Percentiles rank a stretch among this genome's conserved stretches.
Conservation (phyloP, 805 yeast genomes). For the Candida awuae region DNA sequence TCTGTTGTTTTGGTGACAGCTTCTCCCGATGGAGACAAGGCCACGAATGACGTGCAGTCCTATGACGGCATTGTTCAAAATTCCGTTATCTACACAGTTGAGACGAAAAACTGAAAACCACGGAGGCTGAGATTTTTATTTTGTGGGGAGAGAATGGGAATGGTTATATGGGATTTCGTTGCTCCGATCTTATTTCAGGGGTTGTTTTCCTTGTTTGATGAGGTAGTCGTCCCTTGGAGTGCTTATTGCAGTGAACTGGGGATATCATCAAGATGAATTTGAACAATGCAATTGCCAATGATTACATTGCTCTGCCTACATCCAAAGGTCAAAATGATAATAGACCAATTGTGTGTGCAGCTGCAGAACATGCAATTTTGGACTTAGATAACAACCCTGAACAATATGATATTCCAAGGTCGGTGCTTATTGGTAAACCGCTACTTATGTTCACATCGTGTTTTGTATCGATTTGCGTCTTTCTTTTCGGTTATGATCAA, state of each 20-base stretch:
- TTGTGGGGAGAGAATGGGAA: too few species aligned
- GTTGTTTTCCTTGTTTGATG: too few species aligned
- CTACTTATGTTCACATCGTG: conserved; percentile 38
- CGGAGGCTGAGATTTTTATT: too few species aligned
- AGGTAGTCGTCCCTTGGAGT: too few species aligned
- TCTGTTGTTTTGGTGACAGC: conserved; percentile 54
- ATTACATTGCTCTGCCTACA: neutral
- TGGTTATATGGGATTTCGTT: too few species aligned
- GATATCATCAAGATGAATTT: neutral
- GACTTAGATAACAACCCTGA: neutral
- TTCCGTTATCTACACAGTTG: conserved; percentile 63
- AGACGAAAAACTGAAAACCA: conserved; percentile 32
- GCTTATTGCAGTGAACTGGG: too few species aligned
- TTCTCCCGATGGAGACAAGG: conserved; percentile 33
- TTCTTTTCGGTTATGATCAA: conserved; percentile 75
- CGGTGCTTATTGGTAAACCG: conserved; percentile 27
- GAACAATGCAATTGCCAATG: neutral
- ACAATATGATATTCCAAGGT: conserved; percentile 21
- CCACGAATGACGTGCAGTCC: conserved; percentile 20
- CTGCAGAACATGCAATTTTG: neutral
- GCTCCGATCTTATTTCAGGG: too few species aligned
- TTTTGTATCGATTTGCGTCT: conserved; percentile 55
- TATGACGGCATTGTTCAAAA: conserved; percentile 34
- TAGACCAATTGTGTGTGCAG: neutral
- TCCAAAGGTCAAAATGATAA: neutral